phyloP scores from a whole-genome alignment of 2,329 filamentous ascomycete genomes.

The Ceratocystis destructans region DNA sequence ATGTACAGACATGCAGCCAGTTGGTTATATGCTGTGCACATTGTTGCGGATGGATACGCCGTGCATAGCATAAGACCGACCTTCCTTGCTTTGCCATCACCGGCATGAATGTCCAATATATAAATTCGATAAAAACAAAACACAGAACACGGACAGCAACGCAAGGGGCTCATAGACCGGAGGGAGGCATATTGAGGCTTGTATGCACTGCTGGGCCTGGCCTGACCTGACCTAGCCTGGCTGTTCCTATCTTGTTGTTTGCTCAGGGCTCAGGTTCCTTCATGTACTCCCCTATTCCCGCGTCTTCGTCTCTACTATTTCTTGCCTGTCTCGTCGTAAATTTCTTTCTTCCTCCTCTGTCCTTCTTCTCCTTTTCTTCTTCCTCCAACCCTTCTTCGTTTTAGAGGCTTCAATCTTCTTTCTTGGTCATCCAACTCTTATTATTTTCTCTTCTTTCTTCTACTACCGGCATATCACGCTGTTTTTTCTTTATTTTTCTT shows the following conservation, averaged over 20 bases:
- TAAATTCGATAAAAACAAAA: conserved; percentile 2
- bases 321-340: conserved; percentile 20
- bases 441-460: conserved; percentile 22
- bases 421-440: conserved; percentile 18
- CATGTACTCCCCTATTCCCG: conserved; percentile 18
- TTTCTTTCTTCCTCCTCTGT: conserved; percentile 23
- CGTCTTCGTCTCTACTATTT: conserved; percentile 7
- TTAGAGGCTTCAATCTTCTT: conserved; percentile 21
- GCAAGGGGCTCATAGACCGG: neutral
- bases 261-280: conserved; percentile 19
- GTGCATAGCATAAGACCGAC: neutral
- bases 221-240: neutral
- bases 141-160: neutral
- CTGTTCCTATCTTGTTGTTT: neutral
- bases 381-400: conserved; percentile 14
- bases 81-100: neutral
- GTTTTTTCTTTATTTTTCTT: conserved; percentile 21
- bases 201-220: neutral
- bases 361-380: conserved; percentile 22
- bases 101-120: neutral
- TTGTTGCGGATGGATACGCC: too few relatives aligned
- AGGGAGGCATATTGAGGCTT: neutral
- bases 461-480: conserved; percentile 23
- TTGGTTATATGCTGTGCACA: too few relatives aligned
- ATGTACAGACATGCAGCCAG: too few relatives aligned